Conservation (phyloP, 2,329 filamentous ascomycete genomes). For the Balansia obtecta region DNA sequence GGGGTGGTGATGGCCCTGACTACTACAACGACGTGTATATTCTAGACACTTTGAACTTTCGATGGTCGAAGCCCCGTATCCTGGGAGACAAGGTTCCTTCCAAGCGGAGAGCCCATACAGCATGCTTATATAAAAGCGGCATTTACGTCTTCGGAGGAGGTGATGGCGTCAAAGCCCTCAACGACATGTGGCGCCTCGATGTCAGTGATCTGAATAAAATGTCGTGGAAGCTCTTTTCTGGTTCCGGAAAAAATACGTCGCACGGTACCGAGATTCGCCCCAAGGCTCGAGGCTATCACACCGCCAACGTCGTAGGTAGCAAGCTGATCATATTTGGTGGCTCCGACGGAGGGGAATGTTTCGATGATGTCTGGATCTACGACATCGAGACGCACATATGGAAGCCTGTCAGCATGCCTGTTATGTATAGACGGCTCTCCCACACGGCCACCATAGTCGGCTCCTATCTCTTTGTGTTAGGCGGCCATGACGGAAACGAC, state of each 20-base stretch:
- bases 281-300: conserved; percentile 57
- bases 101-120: conserved; percentile 53
- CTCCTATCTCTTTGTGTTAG: conserved; percentile 57
- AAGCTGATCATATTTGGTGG: conserved; percentile 63
- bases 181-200: conserved; percentile 62
- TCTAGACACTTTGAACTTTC: conserved; percentile 57
- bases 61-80: conserved; percentile 51
- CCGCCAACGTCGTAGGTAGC: conserved; percentile 59
- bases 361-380: conserved; percentile 63
- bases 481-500: conserved; percentile 57
- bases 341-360: conserved; percentile 59
- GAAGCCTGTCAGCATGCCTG: conserved; percentile 44
- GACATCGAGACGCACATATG: conserved; percentile 51
- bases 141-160: conserved; percentile 63
- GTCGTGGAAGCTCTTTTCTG: conserved; percentile 54
- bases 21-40: conserved; percentile 65
- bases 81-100: conserved; percentile 45
- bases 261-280: conserved; percentile 31
- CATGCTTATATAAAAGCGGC: conserved; percentile 59
- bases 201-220: conserved; percentile 54
- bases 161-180: conserved; percentile 56
- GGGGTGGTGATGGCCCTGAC: conserved; percentile 55
- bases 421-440: conserved; percentile 51
- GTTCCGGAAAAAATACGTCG: conserved; percentile 24
- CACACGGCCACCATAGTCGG: conserved; percentile 59